These are phyloP conservation scores for Cryptosporidium felis DNA, from an alignment of 169 alveolate species.

Conservation along the genomic window DNA sequence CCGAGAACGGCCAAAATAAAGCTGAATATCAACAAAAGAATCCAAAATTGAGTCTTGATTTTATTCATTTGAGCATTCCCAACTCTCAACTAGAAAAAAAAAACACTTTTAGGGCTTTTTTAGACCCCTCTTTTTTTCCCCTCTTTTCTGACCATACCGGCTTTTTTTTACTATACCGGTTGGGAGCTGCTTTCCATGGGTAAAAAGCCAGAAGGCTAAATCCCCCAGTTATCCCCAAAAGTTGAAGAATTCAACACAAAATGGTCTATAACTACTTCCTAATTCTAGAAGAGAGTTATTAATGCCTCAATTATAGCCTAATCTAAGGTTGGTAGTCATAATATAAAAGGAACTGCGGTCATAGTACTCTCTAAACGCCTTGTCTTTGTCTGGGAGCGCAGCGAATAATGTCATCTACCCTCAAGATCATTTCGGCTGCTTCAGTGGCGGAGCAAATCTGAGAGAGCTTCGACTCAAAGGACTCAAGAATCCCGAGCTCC, in stretches of 20 bases:
- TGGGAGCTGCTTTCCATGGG: background rate
- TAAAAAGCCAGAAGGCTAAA: background rate
- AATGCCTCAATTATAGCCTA: conserved; percentile 20
- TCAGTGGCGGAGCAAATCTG: conserved; percentile 97
- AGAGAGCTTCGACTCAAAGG: conserved; percentile 94
- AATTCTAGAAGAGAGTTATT: background rate
- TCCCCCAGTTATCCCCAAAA: background rate
- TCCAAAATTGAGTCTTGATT: background rate
- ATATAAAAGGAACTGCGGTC: background rate
- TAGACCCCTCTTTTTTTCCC: background rate
- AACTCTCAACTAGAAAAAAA: background rate
- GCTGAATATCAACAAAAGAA: background rate
- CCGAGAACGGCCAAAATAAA: background rate
- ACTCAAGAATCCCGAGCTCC: conserved; percentile 94
- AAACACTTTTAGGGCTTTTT: conserved; percentile 9
- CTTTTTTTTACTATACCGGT: background rate
- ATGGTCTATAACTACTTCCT: background rate
- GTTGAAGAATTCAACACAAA: background rate
- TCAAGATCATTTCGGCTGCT: conserved; percentile 98
- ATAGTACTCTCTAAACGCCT: conserved; percentile 69
- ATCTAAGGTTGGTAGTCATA: background rate
- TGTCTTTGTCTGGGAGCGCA: conserved; percentile 98
- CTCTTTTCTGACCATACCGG: background rate
- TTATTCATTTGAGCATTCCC: background rate
- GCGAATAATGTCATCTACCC: conserved; percentile 98